These are phyloP conservation scores for Solanum arcanum DNA, from an alignment of 257 asterid genomes.

Conservation along the genomic window DNA sequence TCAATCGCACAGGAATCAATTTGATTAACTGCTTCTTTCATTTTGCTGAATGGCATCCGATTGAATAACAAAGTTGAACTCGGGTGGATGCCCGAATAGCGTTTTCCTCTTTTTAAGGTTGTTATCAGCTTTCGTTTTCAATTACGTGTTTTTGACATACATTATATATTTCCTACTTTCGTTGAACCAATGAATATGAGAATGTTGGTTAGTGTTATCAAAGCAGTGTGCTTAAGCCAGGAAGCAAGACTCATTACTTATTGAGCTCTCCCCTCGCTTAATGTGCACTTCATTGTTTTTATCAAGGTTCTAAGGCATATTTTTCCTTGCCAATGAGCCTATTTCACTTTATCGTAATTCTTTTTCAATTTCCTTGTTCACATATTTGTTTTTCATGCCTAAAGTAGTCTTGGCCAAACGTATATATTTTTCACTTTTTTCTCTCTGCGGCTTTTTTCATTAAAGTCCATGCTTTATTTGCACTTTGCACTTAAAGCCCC, in stretches of 20 bases:
- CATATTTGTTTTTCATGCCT: not conserved
- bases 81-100: constrained; percentile 32
- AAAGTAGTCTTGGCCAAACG: not conserved
- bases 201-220: not conserved
- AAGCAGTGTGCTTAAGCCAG: not conserved
- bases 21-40: constrained; percentile 70
- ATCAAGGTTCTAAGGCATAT: not conserved
- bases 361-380: not conserved
- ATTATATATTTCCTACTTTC: not conserved
- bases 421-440: not conserved
- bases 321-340: not conserved
- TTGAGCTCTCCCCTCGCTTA: not conserved
- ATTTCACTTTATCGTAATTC: not conserved
- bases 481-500: not conserved
- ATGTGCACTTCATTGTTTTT: not conserved
- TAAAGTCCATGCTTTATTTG: not conserved
- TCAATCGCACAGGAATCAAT: constrained; percentile 38
- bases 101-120: constrained; percentile 30
- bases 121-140: not conserved
- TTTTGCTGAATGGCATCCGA: constrained; percentile 94
- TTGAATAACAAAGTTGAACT: constrained; percentile 43
- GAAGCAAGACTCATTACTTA: not conserved
- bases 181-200: not conserved
- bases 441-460: not conserved
- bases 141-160: not conserved